Evolutionary conservation across 495 filamentous ascomycete genomes (phyloP), one percentile per base, ranked within the genome.

Genomic region (Neurospora sp.): DNA sequence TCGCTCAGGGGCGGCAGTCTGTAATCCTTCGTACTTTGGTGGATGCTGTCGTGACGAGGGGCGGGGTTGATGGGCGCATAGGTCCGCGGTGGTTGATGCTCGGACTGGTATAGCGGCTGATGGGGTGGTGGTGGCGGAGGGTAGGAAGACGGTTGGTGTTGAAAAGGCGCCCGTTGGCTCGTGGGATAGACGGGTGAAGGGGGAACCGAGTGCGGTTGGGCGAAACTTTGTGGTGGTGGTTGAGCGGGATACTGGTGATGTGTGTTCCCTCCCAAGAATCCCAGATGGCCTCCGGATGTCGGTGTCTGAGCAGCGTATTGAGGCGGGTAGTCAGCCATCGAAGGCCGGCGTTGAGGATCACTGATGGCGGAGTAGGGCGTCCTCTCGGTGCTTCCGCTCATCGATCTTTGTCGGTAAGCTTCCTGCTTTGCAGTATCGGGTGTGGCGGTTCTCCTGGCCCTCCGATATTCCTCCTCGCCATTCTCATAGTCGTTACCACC

Each of bases 361-460:
- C 54, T 34, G 15, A 66, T 66, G 39, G 83, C 81, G 19, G 81
- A 78, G 70, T 82, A 86, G 1, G 83, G 83, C 11, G 82, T 76
- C 39, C 83, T 77, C 70, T 90, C 89, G 6, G 86, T 81, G 74
- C 89, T 91, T 78, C 92, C 92, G 80, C 92, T 96, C 78, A 90
- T 87, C 0, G 93, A 96, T 19, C 93, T 87, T 31, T 89, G 89
- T 15, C 93, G 89, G 75, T 89, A 88, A 21, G 82, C 86, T 69
- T 89, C 88, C n/a, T 83, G 81, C 71, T 86, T 88, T 15, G 54
- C 54, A 9, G 81, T 80, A 72, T 93, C 91, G 1, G 90, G 88
- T 1, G 90, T 90, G 19, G 85, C 85, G 40, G 88, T 92, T 71
- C 86, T 85, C 38, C 89, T 24, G 19, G 36, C 86, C 39, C 87